Conservation (phyloP, 1,284 basidiomycete species). For the Tilletiopsis washingtonensis region DNA sequence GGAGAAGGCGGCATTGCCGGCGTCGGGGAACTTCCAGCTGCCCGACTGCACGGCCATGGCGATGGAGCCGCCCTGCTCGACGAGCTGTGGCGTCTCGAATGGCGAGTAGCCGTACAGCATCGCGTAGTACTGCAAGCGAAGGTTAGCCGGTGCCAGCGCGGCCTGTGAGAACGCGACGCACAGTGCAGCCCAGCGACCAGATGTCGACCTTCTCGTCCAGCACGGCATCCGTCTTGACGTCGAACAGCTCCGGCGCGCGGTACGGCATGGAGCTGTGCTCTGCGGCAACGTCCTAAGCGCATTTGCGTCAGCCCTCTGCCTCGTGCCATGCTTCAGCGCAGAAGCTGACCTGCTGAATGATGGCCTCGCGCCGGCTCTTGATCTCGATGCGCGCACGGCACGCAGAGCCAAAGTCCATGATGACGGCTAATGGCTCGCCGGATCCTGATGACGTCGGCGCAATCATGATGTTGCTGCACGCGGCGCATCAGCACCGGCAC, state of each 20-base stretch:
- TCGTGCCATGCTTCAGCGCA: no score
- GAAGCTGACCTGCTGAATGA: conserved; percentile 46
- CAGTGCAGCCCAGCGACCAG: conserved; percentile 45
- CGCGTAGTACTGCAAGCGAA: no score
- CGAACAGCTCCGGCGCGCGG: conserved; percentile 46
- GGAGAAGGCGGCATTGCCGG: conserved; percentile 23
- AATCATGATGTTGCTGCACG: conserved; percentile 81
- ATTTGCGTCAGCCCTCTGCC: no score
- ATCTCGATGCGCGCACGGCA: conserved; percentile 70
- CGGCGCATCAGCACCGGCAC: neutral
- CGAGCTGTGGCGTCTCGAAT: conserved; percentile 45
- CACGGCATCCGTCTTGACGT: conserved; percentile 43
- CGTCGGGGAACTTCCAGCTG: conserved; percentile 36
- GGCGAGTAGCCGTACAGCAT: conserved; percentile 45
- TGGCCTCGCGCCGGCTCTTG: conserved; percentile 71
- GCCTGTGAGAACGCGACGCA: no score
- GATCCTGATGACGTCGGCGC: conserved; percentile 59
- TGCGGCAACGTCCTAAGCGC: conserved; percentile 41
- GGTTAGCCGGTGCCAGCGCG: no score
- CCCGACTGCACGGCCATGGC: conserved; percentile 46
- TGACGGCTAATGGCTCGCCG: conserved; percentile 58
- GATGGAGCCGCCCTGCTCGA: conserved; percentile 46
- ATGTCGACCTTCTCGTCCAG: conserved; percentile 46
- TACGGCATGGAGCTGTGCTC: conserved; percentile 47
- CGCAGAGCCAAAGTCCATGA: conserved; percentile 97